Percentiles rank a stretch among this genome's conserved stretches.
Conservation (phyloP, 1,284 basidiomycete genomes). For the Takashimella tepidaria region DNA sequence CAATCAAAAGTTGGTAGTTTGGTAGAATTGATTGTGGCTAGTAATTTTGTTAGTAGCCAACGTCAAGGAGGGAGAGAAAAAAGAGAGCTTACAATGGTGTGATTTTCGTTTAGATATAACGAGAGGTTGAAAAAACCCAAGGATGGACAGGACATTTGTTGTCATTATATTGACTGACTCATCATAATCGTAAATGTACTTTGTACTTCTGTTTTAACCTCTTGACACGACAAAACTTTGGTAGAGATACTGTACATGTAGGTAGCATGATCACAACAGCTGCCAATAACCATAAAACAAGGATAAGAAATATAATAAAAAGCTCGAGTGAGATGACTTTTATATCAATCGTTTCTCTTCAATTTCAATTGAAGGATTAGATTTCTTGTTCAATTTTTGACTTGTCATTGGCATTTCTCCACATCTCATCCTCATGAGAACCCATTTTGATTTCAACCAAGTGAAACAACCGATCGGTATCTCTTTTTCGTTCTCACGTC, state of each 20-base stretch:
- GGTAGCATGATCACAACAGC: too few species aligned
- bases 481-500: background rate
- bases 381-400: background rate
- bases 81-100: background rate
- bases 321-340: too few species aligned
- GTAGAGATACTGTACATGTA: too few species aligned
- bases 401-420: constrained; percentile 7
- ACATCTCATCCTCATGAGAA: constrained; percentile 11
- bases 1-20: constrained; percentile 21
- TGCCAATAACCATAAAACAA: too few species aligned
- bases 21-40: constrained; percentile 28
- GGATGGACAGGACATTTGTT: too few species aligned
- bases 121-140: too few species aligned
- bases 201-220: too few species aligned
- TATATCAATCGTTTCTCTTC: background rate
- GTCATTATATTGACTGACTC: too few species aligned
- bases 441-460: constrained; percentile 1
- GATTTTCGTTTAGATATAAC: too few species aligned
- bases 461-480: constrained; percentile 5
- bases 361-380: background rate
- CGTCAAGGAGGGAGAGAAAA: background rate
- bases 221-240: too few species aligned
- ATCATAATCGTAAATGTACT: too few species aligned
- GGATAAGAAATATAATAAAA: too few species aligned
- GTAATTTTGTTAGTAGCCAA: constrained; percentile 31